These are phyloP conservation scores for Gamsiella multidivaricata DNA, from an alignment of 192 early-diverging fungal species.

Conservation along the genomic window DNA sequence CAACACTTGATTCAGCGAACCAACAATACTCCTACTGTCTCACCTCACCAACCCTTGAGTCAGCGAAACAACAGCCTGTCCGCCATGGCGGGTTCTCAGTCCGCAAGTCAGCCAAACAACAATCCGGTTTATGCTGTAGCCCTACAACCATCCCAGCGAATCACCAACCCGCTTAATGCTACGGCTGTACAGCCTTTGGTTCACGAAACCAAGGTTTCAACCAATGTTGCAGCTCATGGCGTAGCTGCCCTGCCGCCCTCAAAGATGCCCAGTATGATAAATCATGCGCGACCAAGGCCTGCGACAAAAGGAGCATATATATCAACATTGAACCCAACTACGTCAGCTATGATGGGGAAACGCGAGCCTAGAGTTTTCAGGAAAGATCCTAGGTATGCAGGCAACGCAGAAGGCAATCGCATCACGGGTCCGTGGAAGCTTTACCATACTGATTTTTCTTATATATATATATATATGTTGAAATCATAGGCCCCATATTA, in stretches of 20 bases:
- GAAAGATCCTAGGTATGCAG: slow-evolving; percentile 65
- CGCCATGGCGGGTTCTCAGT: neutral
- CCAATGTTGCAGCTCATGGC: neutral
- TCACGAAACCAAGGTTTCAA: too few relatives aligned
- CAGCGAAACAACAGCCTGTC: too few relatives aligned
- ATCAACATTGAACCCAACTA: neutral
- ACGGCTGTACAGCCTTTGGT: too few relatives aligned
- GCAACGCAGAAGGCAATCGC: too few relatives aligned
- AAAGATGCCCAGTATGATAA: neutral
- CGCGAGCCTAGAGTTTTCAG: slow-evolving; percentile 59
- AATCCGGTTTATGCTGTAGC: neutral
- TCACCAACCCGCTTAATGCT: neutral
- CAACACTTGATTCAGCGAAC: neutral
- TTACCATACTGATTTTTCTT: neutral
- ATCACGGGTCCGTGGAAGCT: too few relatives aligned
- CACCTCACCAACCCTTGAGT: slow-evolving; percentile 8
- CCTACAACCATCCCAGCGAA: neutral
- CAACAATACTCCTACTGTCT: neutral
- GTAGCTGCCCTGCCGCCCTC: neutral
- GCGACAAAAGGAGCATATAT: neutral
- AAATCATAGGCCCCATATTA: slow-evolving; percentile 66
- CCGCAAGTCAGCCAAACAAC: neutral
- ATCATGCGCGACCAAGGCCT: slow-evolving; percentile 4
- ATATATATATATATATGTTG: neutral
- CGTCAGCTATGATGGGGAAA: neutral